phyloP scores from a whole-genome alignment of 331 rosid species.

The Acacia concinna region DNA sequence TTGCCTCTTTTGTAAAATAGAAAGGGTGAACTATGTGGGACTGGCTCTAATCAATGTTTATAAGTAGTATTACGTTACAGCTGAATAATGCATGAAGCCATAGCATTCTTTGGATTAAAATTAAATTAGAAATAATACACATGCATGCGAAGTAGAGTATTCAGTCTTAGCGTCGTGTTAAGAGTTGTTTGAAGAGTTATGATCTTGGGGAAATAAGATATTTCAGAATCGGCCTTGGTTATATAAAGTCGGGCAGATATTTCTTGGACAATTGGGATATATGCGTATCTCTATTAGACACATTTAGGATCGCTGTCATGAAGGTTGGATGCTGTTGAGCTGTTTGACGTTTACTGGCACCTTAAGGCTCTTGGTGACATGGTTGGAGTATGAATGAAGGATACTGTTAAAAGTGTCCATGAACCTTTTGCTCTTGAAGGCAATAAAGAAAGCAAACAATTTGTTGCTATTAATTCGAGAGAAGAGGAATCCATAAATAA shows the following conservation, averaged over 20 bases:
- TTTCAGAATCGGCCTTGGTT: conserved; percentile 9
- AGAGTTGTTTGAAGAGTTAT: neutral
- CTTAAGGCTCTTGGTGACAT: neutral
- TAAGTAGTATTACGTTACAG: neutral
- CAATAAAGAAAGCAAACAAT: no score
- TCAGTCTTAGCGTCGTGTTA: no score
- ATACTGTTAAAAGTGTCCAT: no score
- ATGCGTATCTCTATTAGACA: neutral
- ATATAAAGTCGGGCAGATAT: conserved; percentile 51
- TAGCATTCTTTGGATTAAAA: neutral
- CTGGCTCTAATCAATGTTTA: neutral
- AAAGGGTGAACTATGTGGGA: neutral
- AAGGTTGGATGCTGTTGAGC: neutral
- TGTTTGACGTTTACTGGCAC: neutral
- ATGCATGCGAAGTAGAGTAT: neutral
- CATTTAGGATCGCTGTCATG: neutral
- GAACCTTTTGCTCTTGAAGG: no score
- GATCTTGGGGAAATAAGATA: neutral
- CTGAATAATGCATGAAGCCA: neutral
- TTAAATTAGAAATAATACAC: neutral
- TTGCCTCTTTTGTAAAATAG: neutral
- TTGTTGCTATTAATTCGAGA: no score
- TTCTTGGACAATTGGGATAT: conserved; percentile 46
- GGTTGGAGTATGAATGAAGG: no score
- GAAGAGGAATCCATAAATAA: no score